Conservation (phyloP, 768 basidiomycete species). For the Candolleomyces eurysporus region DNA sequence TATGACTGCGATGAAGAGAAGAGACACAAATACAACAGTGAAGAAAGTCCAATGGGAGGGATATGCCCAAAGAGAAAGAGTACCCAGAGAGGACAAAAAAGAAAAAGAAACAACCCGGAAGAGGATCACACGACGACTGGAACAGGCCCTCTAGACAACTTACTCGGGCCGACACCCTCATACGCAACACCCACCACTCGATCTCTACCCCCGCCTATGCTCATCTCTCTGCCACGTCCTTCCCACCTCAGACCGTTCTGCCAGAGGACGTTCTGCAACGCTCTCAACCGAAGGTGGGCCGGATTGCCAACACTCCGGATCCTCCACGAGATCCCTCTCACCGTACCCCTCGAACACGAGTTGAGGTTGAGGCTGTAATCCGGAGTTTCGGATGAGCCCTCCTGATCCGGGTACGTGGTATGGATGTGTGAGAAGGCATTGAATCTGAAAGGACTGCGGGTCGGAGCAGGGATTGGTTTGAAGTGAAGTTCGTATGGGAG, state of each 20-base stretch:
- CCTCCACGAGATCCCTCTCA: conserved; percentile 29
- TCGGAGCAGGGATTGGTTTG: conserved; percentile 39
- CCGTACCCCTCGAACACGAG: background rate
- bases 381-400: conserved; percentile 3
- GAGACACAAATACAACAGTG: too few relatives aligned
- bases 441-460: conserved; percentile 41
- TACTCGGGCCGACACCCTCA: conserved; percentile 59
- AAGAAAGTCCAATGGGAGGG: too few relatives aligned
- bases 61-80: too few relatives aligned
- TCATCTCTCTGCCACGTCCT: conserved; percentile 46
- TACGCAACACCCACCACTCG: conserved; percentile 57
- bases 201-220: conserved; percentile 55
- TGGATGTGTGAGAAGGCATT: conserved; percentile 28
- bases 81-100: background rate
- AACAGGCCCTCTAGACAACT: conserved; percentile 27
- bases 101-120: background rate
- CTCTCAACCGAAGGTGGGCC: conserved; percentile 53
- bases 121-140: background rate
- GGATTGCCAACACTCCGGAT: conserved; percentile 62
- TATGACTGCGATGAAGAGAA: too few relatives aligned
- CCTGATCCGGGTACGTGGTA: conserved; percentile 21
- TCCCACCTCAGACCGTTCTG: conserved; percentile 45
- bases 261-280: conserved; percentile 56
- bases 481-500: conserved; percentile 32
- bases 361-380: conserved; percentile 11